Conservation (phyloP, 768 basidiomycete species). For the Mycena indigotica region DNA sequence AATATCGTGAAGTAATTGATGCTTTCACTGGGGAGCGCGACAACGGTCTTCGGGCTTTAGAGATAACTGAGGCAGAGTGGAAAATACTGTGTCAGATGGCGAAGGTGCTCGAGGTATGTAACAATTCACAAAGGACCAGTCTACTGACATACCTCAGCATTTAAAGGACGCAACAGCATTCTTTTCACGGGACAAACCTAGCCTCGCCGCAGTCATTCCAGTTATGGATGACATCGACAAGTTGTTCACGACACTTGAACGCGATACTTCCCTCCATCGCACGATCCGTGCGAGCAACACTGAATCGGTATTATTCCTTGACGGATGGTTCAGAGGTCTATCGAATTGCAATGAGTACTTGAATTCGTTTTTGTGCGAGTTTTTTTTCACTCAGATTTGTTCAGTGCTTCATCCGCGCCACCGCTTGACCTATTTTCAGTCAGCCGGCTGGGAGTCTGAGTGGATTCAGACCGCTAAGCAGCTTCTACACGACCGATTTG, state of each 20-base stretch:
- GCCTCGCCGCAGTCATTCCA: constrained; percentile 19
- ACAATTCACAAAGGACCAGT: neutral
- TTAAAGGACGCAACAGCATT: constrained; percentile 22
- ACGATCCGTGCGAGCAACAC: constrained; percentile 33
- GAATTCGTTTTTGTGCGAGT: constrained; percentile 3
- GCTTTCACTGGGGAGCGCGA: neutral
- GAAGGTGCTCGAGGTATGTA: neutral
- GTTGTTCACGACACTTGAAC: constrained; percentile 19
- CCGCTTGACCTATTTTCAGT: constrained; percentile 29
- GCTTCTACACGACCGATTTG: constrained; percentile 20
- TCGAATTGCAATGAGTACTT: constrained; percentile 31
- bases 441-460: constrained; percentile 21
- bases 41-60: neutral
- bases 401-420: constrained; percentile 29
- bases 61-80: neutral
- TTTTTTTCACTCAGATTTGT: neutral
- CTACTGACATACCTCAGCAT: neutral
- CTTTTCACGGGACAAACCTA: constrained; percentile 19
- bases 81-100: neutral
- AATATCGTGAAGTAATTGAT: neutral
- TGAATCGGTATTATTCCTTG: constrained; percentile 32
- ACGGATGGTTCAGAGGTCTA: constrained; percentile 22
- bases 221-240: constrained; percentile 22
- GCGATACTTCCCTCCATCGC: constrained; percentile 22
- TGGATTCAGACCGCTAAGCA: constrained; percentile 26